Evolutionary conservation across 352 stramenopile genomes (phyloP), one percentile per base, ranked within the genome.

Genomic region (Phytophthora uliginosa): DNA sequence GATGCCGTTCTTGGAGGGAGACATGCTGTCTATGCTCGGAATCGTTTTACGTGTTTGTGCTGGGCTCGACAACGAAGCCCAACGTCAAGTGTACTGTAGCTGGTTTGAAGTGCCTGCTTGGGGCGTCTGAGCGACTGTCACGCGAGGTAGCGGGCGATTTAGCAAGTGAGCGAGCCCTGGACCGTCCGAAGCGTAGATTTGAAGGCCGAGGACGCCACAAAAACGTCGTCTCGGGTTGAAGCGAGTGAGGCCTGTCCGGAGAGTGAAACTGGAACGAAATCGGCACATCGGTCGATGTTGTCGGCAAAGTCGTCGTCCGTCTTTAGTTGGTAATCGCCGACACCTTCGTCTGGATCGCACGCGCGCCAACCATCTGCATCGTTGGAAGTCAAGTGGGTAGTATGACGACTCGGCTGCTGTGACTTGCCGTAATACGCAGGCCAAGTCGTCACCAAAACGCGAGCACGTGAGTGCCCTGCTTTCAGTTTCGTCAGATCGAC

Each of bases 251-350:
- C 59, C 31, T 66, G 31, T 54, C 63, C 53, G 40, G 38, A 58
- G 28, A 55, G 59, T 9, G 13, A 40, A 64, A 71, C 71, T 78
- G 71, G 66, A 75, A 78, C 66, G 71, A 71, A 71, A 66, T 34
- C 26, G 40, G n/a, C 28, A 55, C 36, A 59, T 67, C 26, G 36
- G 53, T 45, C 24, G 36, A 73, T 70, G 67, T 52, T 65, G 60
- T 31, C 38, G 56, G 51, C 38, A 59, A 73, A 69, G 36, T 1
- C 36, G 47, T 68, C 57, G n/a, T 47, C 38, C 28, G 52, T 55
- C 51, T 26, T 51, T 13, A 24, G 42, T 51, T 51, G 9, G 12
- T 20, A 65, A 50, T 57, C 26, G 51, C 22, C 51, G 24, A 36
- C 15, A 15, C 26, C 22, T 57, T 57, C 15, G 24, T 20, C 51